Evolutionary conservation across 2,329 filamentous ascomycete species (phyloP), one percentile per base, ranked within the genome.

Genomic region (Fusarium napiforme): DNA sequence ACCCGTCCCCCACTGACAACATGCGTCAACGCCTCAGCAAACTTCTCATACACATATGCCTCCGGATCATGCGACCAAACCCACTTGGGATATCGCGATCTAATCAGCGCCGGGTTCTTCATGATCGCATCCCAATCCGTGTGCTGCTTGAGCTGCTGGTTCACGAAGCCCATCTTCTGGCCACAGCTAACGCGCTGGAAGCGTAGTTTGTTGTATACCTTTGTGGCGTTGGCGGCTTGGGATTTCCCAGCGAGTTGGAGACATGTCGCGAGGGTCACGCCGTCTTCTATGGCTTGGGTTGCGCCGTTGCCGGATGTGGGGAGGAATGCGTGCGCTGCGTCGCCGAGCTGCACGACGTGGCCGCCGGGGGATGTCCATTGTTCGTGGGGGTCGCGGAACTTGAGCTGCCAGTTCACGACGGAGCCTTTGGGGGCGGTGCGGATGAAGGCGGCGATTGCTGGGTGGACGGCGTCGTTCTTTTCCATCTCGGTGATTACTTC

Each of bases 371-470:
- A 73, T 21, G 70, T 72, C 70, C 70, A 72, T 37, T 72, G 70
- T 5, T 72, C 70, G 36, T 72, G 70, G 4, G 70, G 70, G 6
- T 72, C 70, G 40, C 70, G 56, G 42, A 72, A 72, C 14, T 72
- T 72, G 37, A 72, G 70, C 9, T 72, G 70, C 70, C 70, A 72
- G 39, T 72, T 72, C 5, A 73, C 70, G 0, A 72, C 70, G 4
- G 70, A 72, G 9, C 65, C 70, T 42, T 73, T 73, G 7, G 70
- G 70, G 3, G 70, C 70, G 2, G 70, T 72, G 16, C 61, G 59
- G 34, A 73, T 67, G 9, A 72, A 40, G 5, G 70, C 70, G 7
- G 70, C 70, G 9, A 72, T 58, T 0, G 70, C 69, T 1, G 70
- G 70, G 4, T 72, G 69, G 1, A 72, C 69, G 2, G 69, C 56